These are phyloP conservation scores for Moringa oleifera DNA, from an alignment of 345 rosid genomes.

Conservation along the genomic window DNA sequence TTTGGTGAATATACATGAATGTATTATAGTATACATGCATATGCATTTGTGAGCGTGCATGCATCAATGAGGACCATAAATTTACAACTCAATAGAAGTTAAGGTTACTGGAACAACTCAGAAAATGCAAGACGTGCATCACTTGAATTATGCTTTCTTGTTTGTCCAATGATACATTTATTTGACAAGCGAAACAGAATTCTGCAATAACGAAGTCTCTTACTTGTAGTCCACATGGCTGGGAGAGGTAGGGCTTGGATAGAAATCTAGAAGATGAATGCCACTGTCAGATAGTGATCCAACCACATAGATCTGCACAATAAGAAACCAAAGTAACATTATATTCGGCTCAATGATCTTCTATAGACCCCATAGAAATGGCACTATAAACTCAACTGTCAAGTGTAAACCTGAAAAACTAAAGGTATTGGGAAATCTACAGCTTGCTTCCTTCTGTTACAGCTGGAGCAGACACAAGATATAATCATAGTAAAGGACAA, in stretches of 20 bases:
- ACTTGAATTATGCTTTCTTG: no score
- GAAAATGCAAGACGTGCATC: no score
- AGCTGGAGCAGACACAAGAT: no score
- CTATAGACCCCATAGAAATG: neutral
- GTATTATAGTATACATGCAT: no score
- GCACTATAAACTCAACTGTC: no score
- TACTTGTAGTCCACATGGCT: slow-evolving; percentile 85
- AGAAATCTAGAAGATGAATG: slow-evolving; percentile 87
- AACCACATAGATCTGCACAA: slow-evolving; percentile 65
- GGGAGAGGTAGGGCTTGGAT: slow-evolving; percentile 69
- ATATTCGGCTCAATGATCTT: neutral
- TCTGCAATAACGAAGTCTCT: slow-evolving; percentile 5
- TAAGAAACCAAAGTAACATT: slow-evolving; percentile 3
- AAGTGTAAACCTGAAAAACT: no score
- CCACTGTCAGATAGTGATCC: slow-evolving; percentile 72
- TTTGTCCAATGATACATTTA: no score
- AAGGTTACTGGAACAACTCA: neutral
- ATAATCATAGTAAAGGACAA: no score
- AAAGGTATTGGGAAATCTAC: no score
- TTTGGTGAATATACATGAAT: no score
- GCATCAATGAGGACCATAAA: neutral
- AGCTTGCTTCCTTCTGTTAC: no score
- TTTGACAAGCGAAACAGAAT: neutral
- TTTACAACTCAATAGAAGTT: neutral
- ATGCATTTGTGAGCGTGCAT: no score